Percentiles rank a stretch among this genome's conserved stretches.
Evolutionary conservation across 2,329 filamentous ascomycete genomes (phyloP).

Genomic region (Hypoxylon sp.): DNA sequence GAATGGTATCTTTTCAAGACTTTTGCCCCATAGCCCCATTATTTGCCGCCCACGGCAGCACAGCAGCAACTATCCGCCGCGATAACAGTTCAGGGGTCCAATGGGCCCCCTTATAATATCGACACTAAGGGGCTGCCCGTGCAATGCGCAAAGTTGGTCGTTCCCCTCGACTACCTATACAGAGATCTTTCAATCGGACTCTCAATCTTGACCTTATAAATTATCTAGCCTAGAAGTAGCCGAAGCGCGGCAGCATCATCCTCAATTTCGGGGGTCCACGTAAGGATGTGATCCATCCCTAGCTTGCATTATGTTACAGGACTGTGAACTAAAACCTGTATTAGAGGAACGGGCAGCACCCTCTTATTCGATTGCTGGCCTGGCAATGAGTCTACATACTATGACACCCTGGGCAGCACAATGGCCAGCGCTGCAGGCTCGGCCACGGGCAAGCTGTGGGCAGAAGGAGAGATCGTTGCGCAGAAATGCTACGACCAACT

Average conservation of each 20-base stretch:
- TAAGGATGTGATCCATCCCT: constrained; percentile 20
- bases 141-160: constrained; percentile 55
- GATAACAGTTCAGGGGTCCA: constrained; percentile 19
- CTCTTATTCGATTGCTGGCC: constrained; percentile 28
- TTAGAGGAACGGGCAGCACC: constrained; percentile 37
- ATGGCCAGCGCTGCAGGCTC: constrained; percentile 42
- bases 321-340: not conserved
- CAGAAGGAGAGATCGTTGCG: constrained; percentile 38
- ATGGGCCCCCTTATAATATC: constrained; percentile 46
- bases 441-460: constrained; percentile 39
- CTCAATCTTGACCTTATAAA: constrained; percentile 53
- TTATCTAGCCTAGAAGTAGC: constrained; percentile 51
- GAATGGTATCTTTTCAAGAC: constrained; percentile 17
- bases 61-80: constrained; percentile 12
- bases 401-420: constrained; percentile 2
- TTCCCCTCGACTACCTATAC: constrained; percentile 56
- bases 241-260: constrained; percentile 55
- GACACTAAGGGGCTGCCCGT: constrained; percentile 37
- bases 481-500: constrained; percentile 46
- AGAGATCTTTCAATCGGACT: constrained; percentile 41
- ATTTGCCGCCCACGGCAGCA: constrained; percentile 16
- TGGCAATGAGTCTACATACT: constrained; percentile 19
- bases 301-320: not conserved
- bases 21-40: constrained; percentile 7
- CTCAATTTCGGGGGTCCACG: constrained; percentile 58